A percentile compares a stretch with the other conserved stretches of the same genome.
Evolutionary conservation across 176 grass and related monocot genomes (phyloP).

Genomic region (Hyparrhenia diplandra): DNA sequence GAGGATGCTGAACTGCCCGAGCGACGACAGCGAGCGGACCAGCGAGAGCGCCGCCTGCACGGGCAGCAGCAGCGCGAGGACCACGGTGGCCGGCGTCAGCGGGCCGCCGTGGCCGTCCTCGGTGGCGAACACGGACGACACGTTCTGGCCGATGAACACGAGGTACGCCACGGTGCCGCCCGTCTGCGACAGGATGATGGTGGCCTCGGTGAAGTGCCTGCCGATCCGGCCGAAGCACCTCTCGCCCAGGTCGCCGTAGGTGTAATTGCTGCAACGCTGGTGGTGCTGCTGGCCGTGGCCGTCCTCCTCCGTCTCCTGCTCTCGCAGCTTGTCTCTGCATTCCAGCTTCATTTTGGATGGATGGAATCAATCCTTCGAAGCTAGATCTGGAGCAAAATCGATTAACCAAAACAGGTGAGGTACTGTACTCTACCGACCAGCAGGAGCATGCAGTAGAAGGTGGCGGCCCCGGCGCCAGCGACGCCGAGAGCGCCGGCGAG

Average conservation of each 20-base stretch:
- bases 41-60: slow-evolving; percentile 63
- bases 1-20: slow-evolving; percentile 71
- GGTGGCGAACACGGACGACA: slow-evolving; percentile 54
- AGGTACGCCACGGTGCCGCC: slow-evolving; percentile 82
- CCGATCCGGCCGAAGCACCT: slow-evolving; percentile 56
- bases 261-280: slow-evolving; percentile 30
- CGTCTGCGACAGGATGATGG: slow-evolving; percentile 66
- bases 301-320: slow-evolving; percentile 38
- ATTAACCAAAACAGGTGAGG: no score
- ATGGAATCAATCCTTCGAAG: background rate
- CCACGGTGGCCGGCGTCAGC: slow-evolving; percentile 39
- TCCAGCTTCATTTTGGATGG: slow-evolving; percentile 45
- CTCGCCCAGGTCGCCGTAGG: slow-evolving; percentile 66
- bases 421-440: slow-evolving; percentile 53
- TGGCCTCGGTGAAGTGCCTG: slow-evolving; percentile 58
- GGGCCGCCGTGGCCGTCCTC: background rate
- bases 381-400: background rate
- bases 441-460: slow-evolving; percentile 94
- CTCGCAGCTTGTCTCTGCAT: slow-evolving; percentile 63
- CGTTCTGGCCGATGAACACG: slow-evolving; percentile 90
- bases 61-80: slow-evolving; percentile 64
- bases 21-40: slow-evolving; percentile 53
- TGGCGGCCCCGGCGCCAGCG: slow-evolving; percentile 37
- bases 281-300: background rate
- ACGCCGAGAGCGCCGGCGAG: slow-evolving; percentile 57